phyloP scores from a whole-genome alignment of 257 asterid species.

The Haberlea rhodopensis region DNA sequence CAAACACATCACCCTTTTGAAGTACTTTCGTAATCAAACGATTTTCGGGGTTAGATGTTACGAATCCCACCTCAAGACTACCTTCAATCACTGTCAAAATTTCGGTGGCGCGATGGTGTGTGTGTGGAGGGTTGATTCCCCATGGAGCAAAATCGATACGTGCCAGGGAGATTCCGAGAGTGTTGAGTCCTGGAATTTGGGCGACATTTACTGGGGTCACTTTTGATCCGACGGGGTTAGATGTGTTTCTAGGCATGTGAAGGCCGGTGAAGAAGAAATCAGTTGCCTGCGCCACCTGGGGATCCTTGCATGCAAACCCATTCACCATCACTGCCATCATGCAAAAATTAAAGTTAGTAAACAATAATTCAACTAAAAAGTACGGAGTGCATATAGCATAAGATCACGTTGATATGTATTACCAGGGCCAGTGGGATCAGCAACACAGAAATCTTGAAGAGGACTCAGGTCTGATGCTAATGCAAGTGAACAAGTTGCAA shows the following conservation, averaged over 20 bases:
- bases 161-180: constrained; percentile 31
- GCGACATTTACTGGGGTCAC: constrained; percentile 17
- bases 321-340: constrained; percentile 27
- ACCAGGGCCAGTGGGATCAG: constrained; percentile 24
- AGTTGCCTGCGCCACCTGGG: constrained; percentile 16
- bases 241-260: constrained; percentile 26
- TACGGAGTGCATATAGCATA: background rate
- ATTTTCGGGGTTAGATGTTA: constrained; percentile 28
- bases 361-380: background rate
- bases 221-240: constrained; percentile 29
- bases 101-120: constrained; percentile 34
- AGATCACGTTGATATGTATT: background rate
- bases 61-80: constrained; percentile 27
- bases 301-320: constrained; percentile 32
- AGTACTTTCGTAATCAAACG: constrained; percentile 22
- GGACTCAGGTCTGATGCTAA: constrained; percentile 31
- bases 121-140: constrained; percentile 29
- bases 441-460: constrained; percentile 36
- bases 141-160: constrained; percentile 32
- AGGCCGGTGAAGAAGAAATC: constrained; percentile 32
- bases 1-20: constrained; percentile 28
- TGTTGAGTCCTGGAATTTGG: constrained; percentile 35
- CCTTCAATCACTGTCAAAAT: constrained; percentile 28
- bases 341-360: background rate
- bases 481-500: constrained; percentile 16